A percentile compares a stretch with the other conserved stretches of the same genome.
Evolutionary conservation across 2,329 filamentous ascomycete species (phyloP).

Genomic region (Endocalyx cinctus): DNA sequence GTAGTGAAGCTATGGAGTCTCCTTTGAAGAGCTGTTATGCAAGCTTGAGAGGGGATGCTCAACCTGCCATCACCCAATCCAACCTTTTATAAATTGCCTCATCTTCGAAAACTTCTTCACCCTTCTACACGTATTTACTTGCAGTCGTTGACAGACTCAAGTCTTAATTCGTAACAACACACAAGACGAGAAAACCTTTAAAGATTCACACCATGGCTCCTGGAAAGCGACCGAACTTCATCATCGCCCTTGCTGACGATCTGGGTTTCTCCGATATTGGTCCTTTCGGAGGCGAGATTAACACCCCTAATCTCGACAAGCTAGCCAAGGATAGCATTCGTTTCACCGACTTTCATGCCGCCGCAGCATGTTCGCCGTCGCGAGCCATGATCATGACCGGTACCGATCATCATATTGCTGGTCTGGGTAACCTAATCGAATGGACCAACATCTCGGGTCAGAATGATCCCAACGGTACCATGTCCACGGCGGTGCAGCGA

Average conservation of each 20-base stretch:
- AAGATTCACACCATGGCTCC: slow-evolving; percentile 18
- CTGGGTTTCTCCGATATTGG: slow-evolving; percentile 57
- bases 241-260: slow-evolving; percentile 55
- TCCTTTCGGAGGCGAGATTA: slow-evolving; percentile 57
- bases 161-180: too few species aligned
- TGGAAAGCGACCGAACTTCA: slow-evolving; percentile 49
- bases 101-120: too few species aligned
- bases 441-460: slow-evolving; percentile 36
- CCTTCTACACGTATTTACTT: too few species aligned
- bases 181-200: too few species aligned
- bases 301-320: slow-evolving; percentile 54
- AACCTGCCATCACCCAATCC: too few species aligned
- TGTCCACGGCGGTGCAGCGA: slow-evolving; percentile 38
- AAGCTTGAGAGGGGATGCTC: too few species aligned
- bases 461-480: slow-evolving; percentile 26
- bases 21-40: too few species aligned
- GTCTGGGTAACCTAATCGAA: slow-evolving; percentile 55
- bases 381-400: slow-evolving; percentile 64
- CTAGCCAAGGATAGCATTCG: slow-evolving; percentile 47
- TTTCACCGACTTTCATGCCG: slow-evolving; percentile 62
- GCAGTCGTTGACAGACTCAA: too few species aligned
- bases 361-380: slow-evolving; percentile 60
- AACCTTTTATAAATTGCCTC: too few species aligned
- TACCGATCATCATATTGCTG: slow-evolving; percentile 56
- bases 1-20: too few species aligned